Evolutionary conservation across 805 yeast genomes (phyloP), one percentile per base, ranked within the genome.

Genomic region (Barnettozyma botsteinii): DNA sequence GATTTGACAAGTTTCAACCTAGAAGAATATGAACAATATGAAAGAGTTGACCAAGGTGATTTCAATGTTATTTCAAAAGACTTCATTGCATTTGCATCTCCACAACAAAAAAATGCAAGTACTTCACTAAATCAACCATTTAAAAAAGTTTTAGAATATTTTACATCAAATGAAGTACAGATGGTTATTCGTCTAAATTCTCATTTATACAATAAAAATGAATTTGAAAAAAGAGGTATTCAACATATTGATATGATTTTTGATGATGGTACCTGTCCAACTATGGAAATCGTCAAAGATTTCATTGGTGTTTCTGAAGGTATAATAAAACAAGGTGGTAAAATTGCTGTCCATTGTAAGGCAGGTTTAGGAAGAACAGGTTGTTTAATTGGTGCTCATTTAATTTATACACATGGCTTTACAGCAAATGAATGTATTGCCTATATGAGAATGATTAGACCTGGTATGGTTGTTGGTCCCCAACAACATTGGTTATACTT

Each of bases 381-480:
- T 15, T 93, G 98, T 64, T 72, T 93, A 37, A 93, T 93, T 49
- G 98, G 98, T 7, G 98, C 98, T 0, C 96, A 91, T 62, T 70
- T 93, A 50, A 93, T 93, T 37, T 93, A 93, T 59, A 87, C 96
- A 3, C 93, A 91, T 60, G 97, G 97, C 0, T 93, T 93, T 59
- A 93, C 98, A 5, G 98, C 98, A 3, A 84, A 77, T 59, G 98
- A 93, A 62, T 93, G 96, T 62, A 93, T 93, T 53, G 96, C 91
- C 2, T 93, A 88, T 58, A 85, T 93, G 91, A 75, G 98, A 60
- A 85, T 93, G 76, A 73, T 93, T 47, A 77, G 98, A 51, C 98
- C 98, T 0, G 98, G 98, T 31, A 93, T 93, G 98, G 97, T 93
- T n/a, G 98, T 93, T 23, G 98, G 98, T 0, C 98, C 98, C 2